These are phyloP conservation scores for Fusarium napiforme DNA, from an alignment of 2,329 filamentous ascomycete genomes.

Conservation along the genomic window DNA sequence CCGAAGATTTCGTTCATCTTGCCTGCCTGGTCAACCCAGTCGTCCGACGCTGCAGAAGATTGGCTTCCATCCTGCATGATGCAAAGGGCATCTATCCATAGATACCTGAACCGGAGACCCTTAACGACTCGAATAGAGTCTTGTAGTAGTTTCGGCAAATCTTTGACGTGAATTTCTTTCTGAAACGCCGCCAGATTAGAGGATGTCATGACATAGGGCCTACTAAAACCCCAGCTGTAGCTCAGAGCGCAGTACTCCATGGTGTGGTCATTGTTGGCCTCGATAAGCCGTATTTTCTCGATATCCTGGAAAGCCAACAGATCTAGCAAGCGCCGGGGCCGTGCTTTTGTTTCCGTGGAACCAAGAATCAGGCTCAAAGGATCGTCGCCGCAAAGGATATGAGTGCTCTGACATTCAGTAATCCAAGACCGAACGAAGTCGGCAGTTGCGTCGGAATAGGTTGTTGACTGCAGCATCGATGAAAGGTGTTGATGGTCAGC, in stretches of 20 bases:
- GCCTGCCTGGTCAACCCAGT: background rate
- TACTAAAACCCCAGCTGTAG: slow-evolving; percentile 1
- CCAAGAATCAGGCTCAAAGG: background rate
- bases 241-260: background rate
- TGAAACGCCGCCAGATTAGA: background rate
- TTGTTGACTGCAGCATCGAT: background rate
- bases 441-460: background rate
- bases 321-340: background rate
- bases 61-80: background rate
- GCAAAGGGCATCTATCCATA: slow-evolving; percentile 1
- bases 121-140: background rate
- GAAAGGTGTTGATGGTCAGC: background rate
- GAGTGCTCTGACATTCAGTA: background rate
- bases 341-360: background rate
- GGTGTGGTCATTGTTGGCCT: background rate
- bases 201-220: background rate
- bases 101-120: background rate
- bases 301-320: background rate
- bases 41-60: background rate
- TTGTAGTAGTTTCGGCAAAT: background rate
- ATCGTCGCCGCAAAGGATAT: background rate
- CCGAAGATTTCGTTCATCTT: slow-evolving; percentile 2
- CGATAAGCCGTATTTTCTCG: background rate
- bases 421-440: background rate
- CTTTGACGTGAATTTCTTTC: background rate